Conservation (phyloP, 75 land plant species). For the Sequoiadendron giganteum region DNA sequence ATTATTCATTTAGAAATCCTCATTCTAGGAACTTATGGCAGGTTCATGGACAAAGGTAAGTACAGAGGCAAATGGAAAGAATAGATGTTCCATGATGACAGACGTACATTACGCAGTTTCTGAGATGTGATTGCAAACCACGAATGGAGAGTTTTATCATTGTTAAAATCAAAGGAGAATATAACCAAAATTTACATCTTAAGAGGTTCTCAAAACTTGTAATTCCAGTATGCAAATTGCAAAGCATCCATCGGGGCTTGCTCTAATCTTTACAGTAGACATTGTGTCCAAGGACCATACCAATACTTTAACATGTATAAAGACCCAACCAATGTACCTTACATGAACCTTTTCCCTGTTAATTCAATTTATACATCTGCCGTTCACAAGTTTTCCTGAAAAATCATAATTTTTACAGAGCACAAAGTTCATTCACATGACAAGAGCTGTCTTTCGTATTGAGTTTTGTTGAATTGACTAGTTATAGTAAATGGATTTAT, state of each 20-base stretch:
- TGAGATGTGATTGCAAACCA: neutral
- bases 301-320: neutral
- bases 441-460: neutral
- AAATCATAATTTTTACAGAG: neutral
- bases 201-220: neutral
- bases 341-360: neutral
- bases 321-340: neutral
- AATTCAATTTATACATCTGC: neutral
- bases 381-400: neutral
- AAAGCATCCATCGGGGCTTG: neutral
- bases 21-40: neutral
- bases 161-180: neutral
- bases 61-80: neutral
- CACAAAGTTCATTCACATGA: neutral
- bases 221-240: neutral
- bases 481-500: neutral
- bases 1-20: neutral
- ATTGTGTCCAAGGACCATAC: neutral
- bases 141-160: neutral
- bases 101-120: neutral
- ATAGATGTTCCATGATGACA: neutral
- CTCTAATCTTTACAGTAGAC: neutral
- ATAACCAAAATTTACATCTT: neutral
- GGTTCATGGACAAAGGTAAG: neutral
- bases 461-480: neutral